phyloP scores from a whole-genome alignment of 129 eudicot genomes.

The Centella asiatica region DNA sequence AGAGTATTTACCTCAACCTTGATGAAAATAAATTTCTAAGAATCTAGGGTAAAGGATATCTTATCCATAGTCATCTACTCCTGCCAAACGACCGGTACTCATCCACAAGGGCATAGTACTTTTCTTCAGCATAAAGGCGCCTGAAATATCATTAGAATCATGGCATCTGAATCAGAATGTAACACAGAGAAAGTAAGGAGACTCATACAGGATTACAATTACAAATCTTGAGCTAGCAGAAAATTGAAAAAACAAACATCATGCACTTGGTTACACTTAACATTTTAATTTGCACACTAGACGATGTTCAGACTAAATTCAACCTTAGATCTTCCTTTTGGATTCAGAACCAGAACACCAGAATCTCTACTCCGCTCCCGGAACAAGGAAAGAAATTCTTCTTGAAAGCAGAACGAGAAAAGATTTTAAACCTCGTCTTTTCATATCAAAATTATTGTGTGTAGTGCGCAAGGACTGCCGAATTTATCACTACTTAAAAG shows the following conservation, averaged over 20 bases:
- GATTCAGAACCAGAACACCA: too few relatives aligned
- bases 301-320: too few relatives aligned
- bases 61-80: constrained; percentile 23
- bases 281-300: too few relatives aligned
- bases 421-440: too few relatives aligned
- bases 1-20: background rate
- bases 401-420: too few relatives aligned
- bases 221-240: background rate
- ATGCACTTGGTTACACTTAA: too few relatives aligned
- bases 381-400: too few relatives aligned
- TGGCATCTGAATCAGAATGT: constrained; percentile 2
- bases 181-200: background rate
- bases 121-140: constrained; percentile 60
- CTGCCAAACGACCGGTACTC: constrained; percentile 22
- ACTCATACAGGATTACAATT: background rate
- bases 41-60: background rate
- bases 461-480: too few relatives aligned
- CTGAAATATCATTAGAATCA: constrained; percentile 33
- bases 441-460: too few relatives aligned
- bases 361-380: too few relatives aligned
- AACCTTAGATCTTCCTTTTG: too few relatives aligned
- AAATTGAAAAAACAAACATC: background rate
- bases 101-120: constrained; percentile 39
- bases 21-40: background rate
- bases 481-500: too few relatives aligned